These are phyloP conservation scores for Ogataea parapolymorpha DNA, from an alignment of 805 yeast species.

Conservation along the genomic window DNA sequence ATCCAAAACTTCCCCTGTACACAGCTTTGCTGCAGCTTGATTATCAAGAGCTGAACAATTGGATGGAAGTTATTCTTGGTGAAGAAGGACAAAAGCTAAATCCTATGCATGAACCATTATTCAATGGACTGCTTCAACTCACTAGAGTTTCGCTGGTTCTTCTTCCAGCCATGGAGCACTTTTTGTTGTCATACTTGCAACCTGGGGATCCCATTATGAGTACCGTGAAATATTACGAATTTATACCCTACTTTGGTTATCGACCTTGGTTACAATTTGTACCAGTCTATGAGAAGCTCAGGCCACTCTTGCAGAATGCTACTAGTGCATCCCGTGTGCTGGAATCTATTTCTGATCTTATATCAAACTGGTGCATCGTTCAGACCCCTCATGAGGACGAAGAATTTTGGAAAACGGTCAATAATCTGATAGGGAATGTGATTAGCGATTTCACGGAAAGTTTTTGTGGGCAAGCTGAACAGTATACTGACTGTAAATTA, in stretches of 20 bases:
- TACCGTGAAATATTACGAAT: slow-evolving; percentile 16
- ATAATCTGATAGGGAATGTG: slow-evolving; percentile 12
- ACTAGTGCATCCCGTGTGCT: slow-evolving; percentile 2
- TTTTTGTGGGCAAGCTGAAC: slow-evolving; percentile 10
- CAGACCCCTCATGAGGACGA: neutral
- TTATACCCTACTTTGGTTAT: slow-evolving; percentile 13
- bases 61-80: slow-evolving; percentile 13
- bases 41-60: slow-evolving; percentile 11
- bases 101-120: slow-evolving; percentile 8
- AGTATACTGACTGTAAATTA: slow-evolving; percentile 6
- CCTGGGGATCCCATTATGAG: slow-evolving; percentile 2
- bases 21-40: slow-evolving; percentile 13
- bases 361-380: slow-evolving; percentile 16
- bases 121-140: slow-evolving; percentile 15
- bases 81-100: slow-evolving; percentile 3
- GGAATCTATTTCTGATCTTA: slow-evolving; percentile 5
- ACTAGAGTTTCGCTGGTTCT: slow-evolving; percentile 8
- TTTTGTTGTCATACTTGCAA: slow-evolving; percentile 3
- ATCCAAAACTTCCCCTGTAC: slow-evolving; percentile 13
- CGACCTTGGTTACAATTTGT: slow-evolving; percentile 17
- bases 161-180: slow-evolving; percentile 7
- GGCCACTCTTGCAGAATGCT: slow-evolving; percentile 2
- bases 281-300: slow-evolving; percentile 3
- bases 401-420: slow-evolving; percentile 18
- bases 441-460: slow-evolving; percentile 5